Conservation (phyloP, 2,329 filamentous ascomycete genomes). For the Ascochyta fabae region DNA sequence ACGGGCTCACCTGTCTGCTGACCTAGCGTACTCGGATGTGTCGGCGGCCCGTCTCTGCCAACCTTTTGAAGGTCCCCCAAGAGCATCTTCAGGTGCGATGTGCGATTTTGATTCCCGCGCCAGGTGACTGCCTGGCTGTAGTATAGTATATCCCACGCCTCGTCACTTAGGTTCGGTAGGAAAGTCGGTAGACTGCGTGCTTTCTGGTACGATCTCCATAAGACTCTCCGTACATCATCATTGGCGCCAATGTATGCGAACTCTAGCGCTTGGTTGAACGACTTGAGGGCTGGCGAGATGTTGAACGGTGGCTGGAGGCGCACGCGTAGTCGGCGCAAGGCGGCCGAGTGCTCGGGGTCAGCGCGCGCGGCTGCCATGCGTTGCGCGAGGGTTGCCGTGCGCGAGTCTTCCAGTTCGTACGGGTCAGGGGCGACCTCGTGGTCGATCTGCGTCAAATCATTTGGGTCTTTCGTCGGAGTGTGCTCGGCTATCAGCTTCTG, state of each 20-base stretch:
- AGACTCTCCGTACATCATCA: constrained; percentile 42
- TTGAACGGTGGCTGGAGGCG: constrained; percentile 41
- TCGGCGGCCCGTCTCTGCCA: constrained; percentile 45
- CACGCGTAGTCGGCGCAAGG: constrained; percentile 36
- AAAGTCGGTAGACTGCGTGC: constrained; percentile 43
- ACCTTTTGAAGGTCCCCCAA: constrained; percentile 39
- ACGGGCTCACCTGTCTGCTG: background rate
- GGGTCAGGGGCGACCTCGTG: constrained; percentile 41
- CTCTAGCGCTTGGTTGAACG: constrained; percentile 46
- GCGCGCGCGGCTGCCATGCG: constrained; percentile 34
- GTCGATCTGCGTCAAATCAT: constrained; percentile 24
- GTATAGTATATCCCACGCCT: constrained; percentile 49
- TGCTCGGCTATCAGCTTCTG: constrained; percentile 31
- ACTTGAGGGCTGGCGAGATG: constrained; percentile 38
- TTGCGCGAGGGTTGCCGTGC: constrained; percentile 32
- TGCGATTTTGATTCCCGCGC: constrained; percentile 42
- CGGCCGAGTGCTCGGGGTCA: constrained; percentile 40
- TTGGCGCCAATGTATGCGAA: constrained; percentile 46
- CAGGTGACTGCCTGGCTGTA: constrained; percentile 49
- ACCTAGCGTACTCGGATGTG: constrained; percentile 34
- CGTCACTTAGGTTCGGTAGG: constrained; percentile 39
- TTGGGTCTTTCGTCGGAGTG: background rate
- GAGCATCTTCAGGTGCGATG: constrained; percentile 37
- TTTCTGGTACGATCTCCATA: constrained; percentile 46
- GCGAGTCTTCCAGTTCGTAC: constrained; percentile 29